Conservation (phyloP, 495 filamentous ascomycete genomes). For the Penicillium malachiteum region DNA sequence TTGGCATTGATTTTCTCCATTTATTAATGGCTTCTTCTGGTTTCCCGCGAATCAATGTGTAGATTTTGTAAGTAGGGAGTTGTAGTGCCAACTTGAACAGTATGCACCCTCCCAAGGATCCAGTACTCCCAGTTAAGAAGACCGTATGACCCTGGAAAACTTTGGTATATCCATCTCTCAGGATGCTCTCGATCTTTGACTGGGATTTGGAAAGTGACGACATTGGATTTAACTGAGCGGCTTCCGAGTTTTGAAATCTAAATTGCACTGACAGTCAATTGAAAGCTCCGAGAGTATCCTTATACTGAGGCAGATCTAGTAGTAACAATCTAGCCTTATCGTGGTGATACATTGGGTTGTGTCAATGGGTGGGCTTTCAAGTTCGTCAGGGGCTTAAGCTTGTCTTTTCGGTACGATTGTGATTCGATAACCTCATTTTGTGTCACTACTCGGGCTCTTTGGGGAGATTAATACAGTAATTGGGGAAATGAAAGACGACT, state of each 20-base stretch:
- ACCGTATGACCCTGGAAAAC: constrained; percentile 32
- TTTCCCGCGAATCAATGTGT: constrained; percentile 28
- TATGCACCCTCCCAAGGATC: constrained; percentile 37
- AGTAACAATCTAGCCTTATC: no score
- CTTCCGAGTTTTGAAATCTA: neutral
- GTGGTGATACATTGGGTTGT: no score
- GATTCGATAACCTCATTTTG: no score
- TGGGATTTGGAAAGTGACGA: constrained; percentile 9
- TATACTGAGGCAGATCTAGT: no score
- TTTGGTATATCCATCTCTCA: constrained; percentile 29
- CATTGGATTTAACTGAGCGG: constrained; percentile 15
- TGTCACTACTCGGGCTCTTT: no score
- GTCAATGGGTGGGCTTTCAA: no score
- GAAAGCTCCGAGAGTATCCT: no score
- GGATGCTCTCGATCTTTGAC: constrained; percentile 21
- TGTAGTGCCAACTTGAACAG: constrained; percentile 39
- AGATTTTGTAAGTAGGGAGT: constrained; percentile 35
- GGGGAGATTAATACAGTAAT: no score
- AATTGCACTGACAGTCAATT: no score
- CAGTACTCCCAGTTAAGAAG: constrained; percentile 39
- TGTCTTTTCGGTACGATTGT: no score
- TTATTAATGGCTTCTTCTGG: constrained; percentile 31
- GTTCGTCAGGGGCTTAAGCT: no score
- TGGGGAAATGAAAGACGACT: no score
- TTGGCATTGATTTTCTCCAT: constrained; percentile 33